Evolutionary conservation across 768 basidiomycete species (phyloP), one percentile per base, ranked within the genome.

Genomic region (Serendipita vermifera): DNA sequence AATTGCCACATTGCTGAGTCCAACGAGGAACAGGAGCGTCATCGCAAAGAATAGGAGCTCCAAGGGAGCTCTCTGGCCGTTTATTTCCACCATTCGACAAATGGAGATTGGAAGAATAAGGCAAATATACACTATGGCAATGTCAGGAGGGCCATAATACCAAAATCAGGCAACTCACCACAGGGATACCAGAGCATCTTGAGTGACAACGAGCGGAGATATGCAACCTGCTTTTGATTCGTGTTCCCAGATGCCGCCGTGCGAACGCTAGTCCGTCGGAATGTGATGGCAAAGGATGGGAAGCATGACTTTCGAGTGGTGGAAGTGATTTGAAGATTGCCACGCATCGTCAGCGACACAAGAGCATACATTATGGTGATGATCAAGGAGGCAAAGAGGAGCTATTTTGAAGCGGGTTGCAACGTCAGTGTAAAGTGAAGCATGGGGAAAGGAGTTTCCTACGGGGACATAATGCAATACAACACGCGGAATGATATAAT

Each of bases 131-230:
- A 51, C 46, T 51, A n/a, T n/a, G 46, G 17, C 9, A 43, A 43
- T 43, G 14, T 15, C 46, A 27, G 11, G n/a, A n/a, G n/a, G 46
- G 26, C 9, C 2, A 20, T n/a, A 26, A 9, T n/a, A 17, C 39
- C 24, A 51, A 31, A 27, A 15, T 29, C 26, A 11, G 17, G 9
- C n/a, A 11, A 51, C 46, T 22, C 22, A 51, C 46, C 46, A 51
- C 20, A 20, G 17, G 46, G 46, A 31, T 51, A 51, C 46, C 46
- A 51, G 46, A 51, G 46, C 46, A 51, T 51, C 29, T 51, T 51
- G 20, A 51, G 24, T 9, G 46, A 51, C 46, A 51, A n/a, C 5
- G 46, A 24, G 9, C 46, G 46, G n/a, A 51, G 46, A 31, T 51
- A 51, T 9, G 46, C 46, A 26, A 51, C 46, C 24, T 51, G 46